A percentile compares a stretch with the other conserved stretches of the same genome.
These are phyloP conservation scores for Monilinia fructicola DNA, from an alignment of 2,329 filamentous ascomycete species.

Conservation along the genomic window DNA sequence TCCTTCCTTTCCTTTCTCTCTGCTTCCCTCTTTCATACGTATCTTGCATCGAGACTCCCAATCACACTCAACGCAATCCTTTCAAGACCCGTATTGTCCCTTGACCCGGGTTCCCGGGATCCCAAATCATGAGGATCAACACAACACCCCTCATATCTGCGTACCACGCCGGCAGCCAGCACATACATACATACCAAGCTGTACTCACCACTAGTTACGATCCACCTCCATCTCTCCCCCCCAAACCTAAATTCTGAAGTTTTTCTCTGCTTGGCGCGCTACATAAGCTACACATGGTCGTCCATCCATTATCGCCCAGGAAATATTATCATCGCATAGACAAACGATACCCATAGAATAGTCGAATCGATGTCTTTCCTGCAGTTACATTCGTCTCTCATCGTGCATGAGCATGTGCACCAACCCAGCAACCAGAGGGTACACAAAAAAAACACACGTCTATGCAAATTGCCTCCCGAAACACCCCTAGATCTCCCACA, in stretches of 20 bases:
- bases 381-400: neutral
- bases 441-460: neutral
- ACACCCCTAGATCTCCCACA: neutral
- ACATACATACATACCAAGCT: neutral
- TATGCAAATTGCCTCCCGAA: constrained; percentile 13
- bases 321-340: neutral
- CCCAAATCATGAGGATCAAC: constrained; percentile 1
- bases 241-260: neutral
- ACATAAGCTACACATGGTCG: constrained; percentile 2
- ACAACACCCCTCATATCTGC: neutral
- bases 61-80: neutral
- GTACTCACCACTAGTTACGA: neutral
- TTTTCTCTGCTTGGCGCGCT: neutral
- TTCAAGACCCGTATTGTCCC: neutral
- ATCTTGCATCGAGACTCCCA: neutral
- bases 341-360: neutral
- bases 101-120: neutral
- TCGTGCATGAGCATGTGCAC: constrained; percentile 3
- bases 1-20: neutral
- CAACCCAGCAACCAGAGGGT: constrained; percentile 6
- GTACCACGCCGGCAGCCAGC: constrained; percentile 12
- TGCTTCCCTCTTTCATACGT: neutral
- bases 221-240: neutral
- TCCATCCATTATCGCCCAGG: constrained; percentile 7
- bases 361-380: neutral